Conservation (phyloP, 768 basidiomycete genomes). For the Kwoniella dejecticola region DNA sequence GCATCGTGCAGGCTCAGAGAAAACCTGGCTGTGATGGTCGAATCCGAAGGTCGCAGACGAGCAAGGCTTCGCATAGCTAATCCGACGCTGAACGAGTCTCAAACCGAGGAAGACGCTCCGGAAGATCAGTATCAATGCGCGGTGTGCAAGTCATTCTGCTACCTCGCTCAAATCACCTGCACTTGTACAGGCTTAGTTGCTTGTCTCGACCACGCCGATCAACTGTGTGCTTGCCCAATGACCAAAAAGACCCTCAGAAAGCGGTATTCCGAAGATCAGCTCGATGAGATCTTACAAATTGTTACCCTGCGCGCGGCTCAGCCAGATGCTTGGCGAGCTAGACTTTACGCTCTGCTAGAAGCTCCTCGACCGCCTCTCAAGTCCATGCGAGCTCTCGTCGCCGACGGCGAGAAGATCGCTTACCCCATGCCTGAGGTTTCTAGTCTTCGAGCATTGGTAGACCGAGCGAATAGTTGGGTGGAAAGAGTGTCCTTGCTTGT, state of each 20-base stretch:
- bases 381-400: slow-evolving; percentile 74
- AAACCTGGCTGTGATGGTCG: slow-evolving; percentile 82
- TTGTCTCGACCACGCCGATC: slow-evolving; percentile 80
- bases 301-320: slow-evolving; percentile 72
- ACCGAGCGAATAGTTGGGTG: slow-evolving; percentile 81
- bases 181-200: slow-evolving; percentile 72
- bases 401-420: slow-evolving; percentile 85
- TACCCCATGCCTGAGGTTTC: slow-evolving; percentile 71
- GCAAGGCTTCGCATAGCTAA: slow-evolving; percentile 62
- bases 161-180: slow-evolving; percentile 88
- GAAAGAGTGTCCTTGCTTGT: slow-evolving; percentile 59
- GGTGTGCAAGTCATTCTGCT: slow-evolving; percentile 90
- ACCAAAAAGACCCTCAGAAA: slow-evolving; percentile 69
- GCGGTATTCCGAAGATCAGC: slow-evolving; percentile 76
- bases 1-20: slow-evolving; percentile 69
- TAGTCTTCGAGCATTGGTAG: slow-evolving; percentile 75
- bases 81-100: slow-evolving; percentile 65
- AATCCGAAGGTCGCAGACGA: slow-evolving; percentile 74
- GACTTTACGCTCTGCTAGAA: slow-evolving; percentile 71
- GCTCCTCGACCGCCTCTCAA: slow-evolving; percentile 73
- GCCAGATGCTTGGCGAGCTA: slow-evolving; percentile 73
- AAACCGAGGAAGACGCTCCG: slow-evolving; percentile 76
- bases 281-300: slow-evolving; percentile 67
- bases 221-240: slow-evolving; percentile 70
- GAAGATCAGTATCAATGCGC: slow-evolving; percentile 97